A percentile compares a stretch with the other conserved stretches of the same genome.
phyloP scores from a whole-genome alignment of 139 green algal species.

The Eudorina sp. region DNA sequence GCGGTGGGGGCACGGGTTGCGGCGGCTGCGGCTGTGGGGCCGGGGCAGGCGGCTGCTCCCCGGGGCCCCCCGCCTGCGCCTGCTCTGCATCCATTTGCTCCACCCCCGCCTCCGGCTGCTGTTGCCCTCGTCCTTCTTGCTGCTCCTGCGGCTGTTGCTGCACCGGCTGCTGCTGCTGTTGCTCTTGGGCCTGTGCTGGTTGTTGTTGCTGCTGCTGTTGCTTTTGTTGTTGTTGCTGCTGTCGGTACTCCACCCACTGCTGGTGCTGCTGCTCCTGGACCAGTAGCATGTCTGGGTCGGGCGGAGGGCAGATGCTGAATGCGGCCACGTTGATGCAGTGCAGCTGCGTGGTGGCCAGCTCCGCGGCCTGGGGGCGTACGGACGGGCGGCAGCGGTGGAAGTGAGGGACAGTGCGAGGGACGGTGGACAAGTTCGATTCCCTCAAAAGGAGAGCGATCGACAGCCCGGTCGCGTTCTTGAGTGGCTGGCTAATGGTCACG shows the following conservation, averaged over 20 bases:
- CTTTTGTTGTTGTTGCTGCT: background rate
- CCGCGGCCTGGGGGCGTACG: slow-evolving; percentile 51
- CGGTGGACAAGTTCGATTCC: no score
- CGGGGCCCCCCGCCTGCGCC: background rate
- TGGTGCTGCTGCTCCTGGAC: slow-evolving; percentile 19
- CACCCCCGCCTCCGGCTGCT: background rate
- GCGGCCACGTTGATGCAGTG: slow-evolving; percentile 56
- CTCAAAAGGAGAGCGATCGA: no score
- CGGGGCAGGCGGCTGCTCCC: background rate
- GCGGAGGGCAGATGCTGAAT: slow-evolving; percentile 57
- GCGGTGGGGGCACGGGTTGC: background rate
- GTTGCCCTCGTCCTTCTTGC: background rate
- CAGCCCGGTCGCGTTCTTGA: no score
- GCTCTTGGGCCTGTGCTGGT: background rate
- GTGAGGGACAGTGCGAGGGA: background rate
- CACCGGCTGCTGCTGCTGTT: background rate
- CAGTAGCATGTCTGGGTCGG: background rate
- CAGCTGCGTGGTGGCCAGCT: slow-evolving; percentile 61
- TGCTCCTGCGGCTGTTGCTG: background rate
- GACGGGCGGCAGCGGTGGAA: background rate
- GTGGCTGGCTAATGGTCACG: no score
- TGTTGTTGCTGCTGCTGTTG: slow-evolving; percentile 2
- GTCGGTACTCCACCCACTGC: background rate
- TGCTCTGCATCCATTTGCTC: background rate
- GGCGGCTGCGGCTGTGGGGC: background rate